Evolutionary conservation across 257 asterid genomes (phyloP).

Genomic region (Ilex aquifolium): DNA sequence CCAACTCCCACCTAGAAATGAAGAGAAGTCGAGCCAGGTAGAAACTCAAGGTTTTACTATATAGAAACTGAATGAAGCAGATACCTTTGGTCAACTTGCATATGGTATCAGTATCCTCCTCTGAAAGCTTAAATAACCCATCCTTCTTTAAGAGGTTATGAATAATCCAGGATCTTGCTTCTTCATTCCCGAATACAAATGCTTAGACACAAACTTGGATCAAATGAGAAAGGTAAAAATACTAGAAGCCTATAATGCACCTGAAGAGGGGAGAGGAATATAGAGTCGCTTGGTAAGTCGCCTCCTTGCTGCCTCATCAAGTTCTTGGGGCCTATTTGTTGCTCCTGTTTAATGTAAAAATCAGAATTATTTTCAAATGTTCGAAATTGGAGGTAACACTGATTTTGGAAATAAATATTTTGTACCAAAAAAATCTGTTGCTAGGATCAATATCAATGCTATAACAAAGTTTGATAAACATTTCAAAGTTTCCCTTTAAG

Average conservation of each 20-base stretch:
- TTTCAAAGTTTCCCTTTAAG: not conserved
- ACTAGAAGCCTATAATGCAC: slow-evolving; percentile 25
- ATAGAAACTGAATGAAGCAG: slow-evolving; percentile 9
- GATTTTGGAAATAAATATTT: too few relatives aligned
- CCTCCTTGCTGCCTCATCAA: slow-evolving; percentile 98
- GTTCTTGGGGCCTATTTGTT: slow-evolving; percentile 98
- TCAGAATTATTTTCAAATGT: not conserved
- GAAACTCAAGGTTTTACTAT: slow-evolving; percentile 7
- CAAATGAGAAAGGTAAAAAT: not conserved
- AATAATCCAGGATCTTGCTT: slow-evolving; percentile 94
- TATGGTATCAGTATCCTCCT: slow-evolving; percentile 59
- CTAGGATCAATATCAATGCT: too few relatives aligned
- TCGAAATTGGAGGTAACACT: too few relatives aligned
- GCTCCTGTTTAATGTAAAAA: slow-evolving; percentile 55
- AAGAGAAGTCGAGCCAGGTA: slow-evolving; percentile 1
- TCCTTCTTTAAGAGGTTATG: slow-evolving; percentile 82
- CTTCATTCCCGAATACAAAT: slow-evolving; percentile 37
- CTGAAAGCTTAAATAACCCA: slow-evolving; percentile 68
- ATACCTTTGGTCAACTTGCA: slow-evolving; percentile 86
- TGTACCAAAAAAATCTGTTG: too few relatives aligned
- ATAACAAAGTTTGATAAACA: too few relatives aligned
- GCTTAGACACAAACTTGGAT: slow-evolving; percentile 1
- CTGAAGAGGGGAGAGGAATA: slow-evolving; percentile 95
- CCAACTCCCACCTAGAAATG: not conserved
- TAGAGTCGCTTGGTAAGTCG: slow-evolving; percentile 94